Percentiles rank a stretch among this genome's conserved stretches.
phyloP scores from a whole-genome alignment of 495 filamentous ascomycete species.

The Monascus purpureus region DNA sequence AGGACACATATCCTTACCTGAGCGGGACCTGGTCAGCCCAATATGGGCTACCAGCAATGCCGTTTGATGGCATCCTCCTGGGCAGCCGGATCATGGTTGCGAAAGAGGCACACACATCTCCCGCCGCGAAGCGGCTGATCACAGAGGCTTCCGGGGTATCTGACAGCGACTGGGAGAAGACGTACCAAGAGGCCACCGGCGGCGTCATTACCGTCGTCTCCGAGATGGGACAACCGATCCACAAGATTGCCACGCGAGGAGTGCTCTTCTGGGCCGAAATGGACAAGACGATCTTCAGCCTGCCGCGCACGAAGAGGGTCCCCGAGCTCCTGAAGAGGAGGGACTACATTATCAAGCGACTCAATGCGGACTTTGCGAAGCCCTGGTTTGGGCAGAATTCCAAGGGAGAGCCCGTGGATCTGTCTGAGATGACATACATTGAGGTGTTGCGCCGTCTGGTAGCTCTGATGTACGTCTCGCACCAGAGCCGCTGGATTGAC shows the following conservation, averaged over 20 bases:
- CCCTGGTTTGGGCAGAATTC: slow-evolving; percentile 23
- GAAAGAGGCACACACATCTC: slow-evolving; percentile 24
- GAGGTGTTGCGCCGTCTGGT: slow-evolving; percentile 19
- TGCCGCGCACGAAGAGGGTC: slow-evolving; percentile 13
- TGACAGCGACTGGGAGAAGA: slow-evolving; percentile 17
- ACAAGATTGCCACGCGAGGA: slow-evolving; percentile 26
- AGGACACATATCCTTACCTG: slow-evolving; percentile 35
- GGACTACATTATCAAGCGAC: slow-evolving; percentile 13
- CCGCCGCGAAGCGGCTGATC: slow-evolving; percentile 16
- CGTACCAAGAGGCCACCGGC: slow-evolving; percentile 12
- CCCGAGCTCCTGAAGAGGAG: slow-evolving; percentile 11
- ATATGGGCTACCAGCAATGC: slow-evolving; percentile 30
- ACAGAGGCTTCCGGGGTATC: slow-evolving; percentile 13
- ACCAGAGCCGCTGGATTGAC: slow-evolving; percentile 25
- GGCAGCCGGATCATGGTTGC: slow-evolving; percentile 38
- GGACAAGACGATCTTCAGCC: slow-evolving; percentile 22
- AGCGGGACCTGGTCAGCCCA: slow-evolving; percentile 28
- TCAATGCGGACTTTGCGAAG: slow-evolving; percentile 25
- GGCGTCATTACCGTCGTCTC: slow-evolving; percentile 26
- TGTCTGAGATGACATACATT: slow-evolving; percentile 26
- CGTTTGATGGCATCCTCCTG: slow-evolving; percentile 34
- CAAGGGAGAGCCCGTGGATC: slow-evolving; percentile 12
- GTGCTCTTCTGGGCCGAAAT: slow-evolving; percentile 24
- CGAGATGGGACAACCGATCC: slow-evolving; percentile 31
- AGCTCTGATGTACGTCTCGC: slow-evolving; percentile 20